Conservation (phyloP, 345 rosid genomes). For the Conringia planisiliqua region DNA sequence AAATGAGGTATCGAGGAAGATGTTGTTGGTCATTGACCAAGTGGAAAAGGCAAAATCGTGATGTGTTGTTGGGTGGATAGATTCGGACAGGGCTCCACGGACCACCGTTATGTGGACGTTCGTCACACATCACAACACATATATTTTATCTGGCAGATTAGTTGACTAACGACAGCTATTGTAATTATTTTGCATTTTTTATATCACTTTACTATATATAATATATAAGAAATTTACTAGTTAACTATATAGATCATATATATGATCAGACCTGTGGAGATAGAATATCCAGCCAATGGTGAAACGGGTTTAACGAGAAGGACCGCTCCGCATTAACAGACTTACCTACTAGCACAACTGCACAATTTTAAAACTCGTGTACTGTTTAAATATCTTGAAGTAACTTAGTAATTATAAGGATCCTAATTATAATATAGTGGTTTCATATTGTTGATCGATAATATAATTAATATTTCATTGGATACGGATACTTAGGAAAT, state of each 20-base stretch:
- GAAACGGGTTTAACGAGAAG: conserved; percentile 15
- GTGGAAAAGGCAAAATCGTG: conserved; percentile 26
- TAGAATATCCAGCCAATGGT: background rate
- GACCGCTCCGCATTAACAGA: conserved; percentile 18
- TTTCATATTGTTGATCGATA: background rate
- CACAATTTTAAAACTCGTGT: background rate
- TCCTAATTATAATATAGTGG: background rate
- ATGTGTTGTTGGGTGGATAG: conserved; percentile 31
- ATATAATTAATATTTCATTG: background rate
- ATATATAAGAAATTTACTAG: background rate
- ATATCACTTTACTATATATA: too few species aligned
- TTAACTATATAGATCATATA: background rate
- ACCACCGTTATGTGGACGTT: conserved; percentile 15
- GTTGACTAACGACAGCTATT: background rate
- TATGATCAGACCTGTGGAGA: background rate
- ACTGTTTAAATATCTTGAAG: background rate
- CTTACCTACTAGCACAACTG: conserved; percentile 12
- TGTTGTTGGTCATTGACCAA: conserved; percentile 35
- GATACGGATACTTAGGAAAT: background rate
- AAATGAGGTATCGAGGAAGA: conserved; percentile 7
- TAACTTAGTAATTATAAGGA: too few species aligned
- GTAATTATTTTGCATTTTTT: too few species aligned
- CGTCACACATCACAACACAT: conserved; percentile 20
- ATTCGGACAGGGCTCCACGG: conserved; percentile 36
- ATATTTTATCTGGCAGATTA: background rate